These are phyloP conservation scores for Penicillium sp. DNA, from an alignment of 2,329 filamentous ascomycete genomes.

Conservation along the genomic window DNA sequence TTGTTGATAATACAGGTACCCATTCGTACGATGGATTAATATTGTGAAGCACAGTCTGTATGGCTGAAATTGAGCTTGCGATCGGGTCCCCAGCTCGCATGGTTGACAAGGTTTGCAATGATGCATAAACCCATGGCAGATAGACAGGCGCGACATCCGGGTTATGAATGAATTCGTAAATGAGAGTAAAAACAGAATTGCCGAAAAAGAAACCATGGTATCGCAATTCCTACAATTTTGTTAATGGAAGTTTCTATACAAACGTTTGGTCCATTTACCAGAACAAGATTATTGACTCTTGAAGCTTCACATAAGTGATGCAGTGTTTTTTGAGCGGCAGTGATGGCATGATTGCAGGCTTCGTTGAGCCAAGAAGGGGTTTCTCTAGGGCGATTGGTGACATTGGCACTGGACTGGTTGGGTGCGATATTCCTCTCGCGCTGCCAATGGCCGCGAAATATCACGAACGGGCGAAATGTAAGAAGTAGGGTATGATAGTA, in stretches of 20 bases:
- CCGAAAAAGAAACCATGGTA: conserved; percentile 47
- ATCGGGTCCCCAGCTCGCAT: conserved; percentile 34
- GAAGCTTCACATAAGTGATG: conserved; percentile 42
- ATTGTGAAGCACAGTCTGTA: conserved; percentile 33
- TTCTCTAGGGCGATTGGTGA: conserved; percentile 19
- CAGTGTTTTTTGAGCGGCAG: conserved; percentile 42
- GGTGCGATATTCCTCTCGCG: conserved; percentile 26
- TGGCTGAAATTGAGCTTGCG: conserved; percentile 26
- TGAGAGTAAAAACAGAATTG: conserved; percentile 41
- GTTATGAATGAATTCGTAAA: conserved; percentile 45
- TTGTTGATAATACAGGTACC: conserved; percentile 6
- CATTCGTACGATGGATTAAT: conserved; percentile 31
- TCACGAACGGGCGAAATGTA: conserved; percentile 46
- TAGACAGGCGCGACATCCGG: conserved; percentile 35
- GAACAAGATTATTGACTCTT: conserved; percentile 39
- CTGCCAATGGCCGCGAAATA: conserved; percentile 43
- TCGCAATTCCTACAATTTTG: conserved; percentile 37
- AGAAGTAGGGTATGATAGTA: conserved; percentile 45
- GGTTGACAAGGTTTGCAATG: conserved; percentile 34
- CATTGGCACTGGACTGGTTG: conserved; percentile 1
- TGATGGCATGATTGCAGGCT: conserved; percentile 43
- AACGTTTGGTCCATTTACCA: conserved; percentile 23
- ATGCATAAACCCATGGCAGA: conserved; percentile 43
- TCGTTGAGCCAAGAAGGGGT: conserved; percentile 43
- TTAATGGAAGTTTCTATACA: not conserved